Conservation (phyloP, 2,329 filamentous ascomycete species). For the Phialocephala sp. region DNA sequence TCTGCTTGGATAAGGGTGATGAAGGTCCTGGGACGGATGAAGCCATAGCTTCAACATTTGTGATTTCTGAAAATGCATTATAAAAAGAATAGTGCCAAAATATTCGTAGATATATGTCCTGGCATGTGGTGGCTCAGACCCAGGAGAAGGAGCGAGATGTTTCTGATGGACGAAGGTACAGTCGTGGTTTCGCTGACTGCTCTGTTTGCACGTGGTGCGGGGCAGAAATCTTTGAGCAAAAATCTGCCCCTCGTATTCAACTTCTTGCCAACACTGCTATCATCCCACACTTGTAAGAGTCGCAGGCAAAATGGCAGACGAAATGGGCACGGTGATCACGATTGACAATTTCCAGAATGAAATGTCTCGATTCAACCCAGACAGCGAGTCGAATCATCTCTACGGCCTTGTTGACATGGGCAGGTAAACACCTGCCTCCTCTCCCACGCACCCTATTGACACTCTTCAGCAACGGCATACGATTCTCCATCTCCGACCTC, state of each 20-base stretch:
- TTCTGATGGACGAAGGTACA: too few species aligned
- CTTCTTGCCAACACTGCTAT: background rate
- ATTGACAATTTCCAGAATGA: conserved; percentile 40
- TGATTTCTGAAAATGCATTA: too few species aligned
- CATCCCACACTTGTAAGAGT: background rate
- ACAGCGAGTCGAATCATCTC: conserved; percentile 30
- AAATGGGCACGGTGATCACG: conserved; percentile 37
- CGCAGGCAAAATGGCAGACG: conserved; percentile 28
- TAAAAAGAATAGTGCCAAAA: too few species aligned
- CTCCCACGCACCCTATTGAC: conserved; percentile 19
- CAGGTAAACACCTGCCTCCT: conserved; percentile 36
- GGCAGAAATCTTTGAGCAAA: background rate
- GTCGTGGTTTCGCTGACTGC: too few species aligned
- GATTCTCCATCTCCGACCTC: conserved; percentile 88
- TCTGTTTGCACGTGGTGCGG: background rate
- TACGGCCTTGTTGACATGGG: conserved; percentile 45
- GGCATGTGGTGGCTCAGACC: too few species aligned
- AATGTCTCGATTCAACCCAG: conserved; percentile 36
- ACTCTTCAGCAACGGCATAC: conserved; percentile 78
- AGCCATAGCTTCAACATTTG: too few species aligned
- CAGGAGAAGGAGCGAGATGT: too few species aligned
- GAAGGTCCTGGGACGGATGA: too few species aligned
- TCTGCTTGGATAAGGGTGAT: too few species aligned
- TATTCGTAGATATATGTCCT: too few species aligned
- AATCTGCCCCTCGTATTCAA: background rate